Evolutionary conservation across 495 filamentous ascomycete species (phyloP), one percentile per base, ranked within the genome.

Genomic region (Lepraria neglecta): DNA sequence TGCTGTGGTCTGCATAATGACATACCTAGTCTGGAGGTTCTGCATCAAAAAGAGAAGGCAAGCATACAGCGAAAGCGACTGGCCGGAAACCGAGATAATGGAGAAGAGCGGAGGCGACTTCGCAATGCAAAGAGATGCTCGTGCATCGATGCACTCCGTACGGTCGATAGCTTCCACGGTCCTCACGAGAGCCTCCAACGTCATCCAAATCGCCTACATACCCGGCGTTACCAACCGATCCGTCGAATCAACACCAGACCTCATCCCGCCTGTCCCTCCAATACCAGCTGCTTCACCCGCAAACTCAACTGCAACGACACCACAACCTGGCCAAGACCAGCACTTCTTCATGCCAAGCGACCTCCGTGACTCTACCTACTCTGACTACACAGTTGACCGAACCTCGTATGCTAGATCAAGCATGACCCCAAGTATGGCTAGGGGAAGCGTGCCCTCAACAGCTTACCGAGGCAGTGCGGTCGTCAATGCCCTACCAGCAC

Each of bases 141-240:
- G 87, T 62, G 82, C 85, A 30, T 90, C 90, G 30, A 90, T 92
- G 42, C 90, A 95, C 67, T 96, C 92, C 5, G 87, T 90, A 58
- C 82, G 85, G 64, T 97, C 92, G 43, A 90, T 97, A 68, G 94
- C 95, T 17, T 96, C 92, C 11, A 97, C 92, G 54, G 90, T 97
- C 58, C 84, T 96, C 58, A 97, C 94, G 6, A 87, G 94, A 51
- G 94, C 94, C 48, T 97, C 92, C 62, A 97, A 98, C 75, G 90
- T 98, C 70, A 98, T 98, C 63, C 94, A 97, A 75, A 98, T 98
- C 72, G 94, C 95, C 48, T 98, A 97, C 72, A 97, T 98, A 65
- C 94, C 94, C 53, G 94, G 94, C 50, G 92, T 97, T 70, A 97
- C 91, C 59, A 97, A 97, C 74, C 82, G 94, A 51, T 91, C 91